Evolutionary conservation across 1,139 yeast genomes (phyloP).

Genomic region (Debaryomycetaceae sp.): DNA sequence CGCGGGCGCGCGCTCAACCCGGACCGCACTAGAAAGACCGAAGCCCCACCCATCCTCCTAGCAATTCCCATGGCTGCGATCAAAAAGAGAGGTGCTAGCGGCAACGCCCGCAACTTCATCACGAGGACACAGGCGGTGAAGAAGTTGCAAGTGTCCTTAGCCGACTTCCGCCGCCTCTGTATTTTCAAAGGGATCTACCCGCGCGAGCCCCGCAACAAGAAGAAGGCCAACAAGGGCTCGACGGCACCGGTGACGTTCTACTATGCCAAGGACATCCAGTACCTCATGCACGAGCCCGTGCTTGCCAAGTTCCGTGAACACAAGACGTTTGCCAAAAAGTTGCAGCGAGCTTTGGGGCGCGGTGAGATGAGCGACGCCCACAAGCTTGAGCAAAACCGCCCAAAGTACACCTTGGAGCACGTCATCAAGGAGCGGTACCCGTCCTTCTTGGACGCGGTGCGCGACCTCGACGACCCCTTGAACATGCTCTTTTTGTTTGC

Average conservation of each 20-base stretch:
- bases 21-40: no score
- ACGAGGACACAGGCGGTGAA: constrained; percentile 95
- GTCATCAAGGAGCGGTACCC: constrained; percentile 95
- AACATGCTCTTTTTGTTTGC: constrained; percentile 93
- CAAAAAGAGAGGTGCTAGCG: constrained; percentile 79
- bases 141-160: constrained; percentile 86
- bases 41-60: no score
- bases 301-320: constrained; percentile 90
- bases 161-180: constrained; percentile 97
- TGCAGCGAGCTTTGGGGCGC: constrained; percentile 85
- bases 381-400: constrained; percentile 74
- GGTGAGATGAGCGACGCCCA: constrained; percentile 91
- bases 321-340: constrained; percentile 87
- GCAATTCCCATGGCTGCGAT: constrained; percentile 23
- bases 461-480: constrained; percentile 93
- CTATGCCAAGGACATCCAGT: constrained; percentile 90
- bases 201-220: constrained; percentile 92
- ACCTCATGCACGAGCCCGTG: constrained; percentile 92
- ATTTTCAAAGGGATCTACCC: constrained; percentile 96
- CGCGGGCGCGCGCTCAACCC: no score
- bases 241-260: constrained; percentile 95
- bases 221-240: constrained; percentile 96
- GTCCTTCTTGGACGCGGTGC: constrained; percentile 82
- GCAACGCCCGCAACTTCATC: constrained; percentile 89
- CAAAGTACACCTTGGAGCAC: constrained; percentile 82